Conservation (phyloP, 2,329 filamentous ascomycete genomes). For the Fusarium sp. region DNA sequence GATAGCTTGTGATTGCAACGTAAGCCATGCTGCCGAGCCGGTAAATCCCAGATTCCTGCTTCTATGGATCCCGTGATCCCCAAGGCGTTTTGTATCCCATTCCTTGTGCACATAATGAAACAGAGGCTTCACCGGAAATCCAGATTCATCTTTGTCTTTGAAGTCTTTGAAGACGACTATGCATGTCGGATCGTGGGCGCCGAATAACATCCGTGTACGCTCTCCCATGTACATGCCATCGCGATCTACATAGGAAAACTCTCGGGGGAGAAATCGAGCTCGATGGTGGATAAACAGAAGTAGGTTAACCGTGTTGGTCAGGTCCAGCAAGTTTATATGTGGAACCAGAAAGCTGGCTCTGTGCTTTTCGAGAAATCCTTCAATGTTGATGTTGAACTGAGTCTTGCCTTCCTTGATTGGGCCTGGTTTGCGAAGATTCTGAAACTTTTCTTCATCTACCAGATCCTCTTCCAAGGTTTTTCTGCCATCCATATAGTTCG, state of each 20-base stretch:
- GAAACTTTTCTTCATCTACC: background rate
- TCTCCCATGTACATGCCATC: constrained; percentile 36
- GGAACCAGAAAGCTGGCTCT: constrained; percentile 38
- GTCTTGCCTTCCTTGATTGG: background rate
- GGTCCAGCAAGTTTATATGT: constrained; percentile 38
- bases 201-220: constrained; percentile 25
- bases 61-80: background rate
- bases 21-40: constrained; percentile 32
- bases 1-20: constrained; percentile 31
- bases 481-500: constrained; percentile 26
- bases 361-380: constrained; percentile 10
- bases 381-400: constrained; percentile 23
- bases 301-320: constrained; percentile 28
- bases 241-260: constrained; percentile 26
- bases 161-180: constrained; percentile 1
- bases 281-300: constrained; percentile 40
- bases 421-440: background rate
- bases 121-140: background rate
- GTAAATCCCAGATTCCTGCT: background rate
- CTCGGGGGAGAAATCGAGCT: constrained; percentile 13
- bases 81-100: background rate
- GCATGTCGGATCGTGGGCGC: constrained; percentile 11
- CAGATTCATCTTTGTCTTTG: background rate
- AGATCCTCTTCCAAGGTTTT: background rate
- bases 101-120: background rate